A percentile compares a stretch with the other conserved stretches of the same genome.
Evolutionary conservation across 805 yeast genomes (phyloP).

Genomic region (Ogataea pini): DNA sequence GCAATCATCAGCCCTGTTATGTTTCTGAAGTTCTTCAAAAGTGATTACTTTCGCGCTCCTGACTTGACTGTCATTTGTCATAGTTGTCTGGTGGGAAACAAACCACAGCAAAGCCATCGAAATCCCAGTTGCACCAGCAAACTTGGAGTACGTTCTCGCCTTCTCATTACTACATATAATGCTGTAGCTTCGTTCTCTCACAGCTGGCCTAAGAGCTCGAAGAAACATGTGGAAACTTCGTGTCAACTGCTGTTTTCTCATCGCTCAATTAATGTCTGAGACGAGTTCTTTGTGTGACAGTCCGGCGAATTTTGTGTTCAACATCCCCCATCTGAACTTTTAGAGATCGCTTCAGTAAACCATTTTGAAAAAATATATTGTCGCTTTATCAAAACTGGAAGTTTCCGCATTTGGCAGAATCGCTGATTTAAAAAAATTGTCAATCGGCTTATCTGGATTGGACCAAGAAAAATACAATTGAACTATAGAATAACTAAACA

Average conservation of each 20-base stretch:
- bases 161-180: not conserved
- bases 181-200: not conserved
- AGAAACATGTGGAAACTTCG: too few species aligned
- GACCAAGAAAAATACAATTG: not conserved
- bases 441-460: not conserved
- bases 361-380: too few species aligned
- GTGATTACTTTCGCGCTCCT: conserved; percentile 7
- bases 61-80: not conserved
- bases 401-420: conserved; percentile 7
- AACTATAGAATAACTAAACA: not conserved
- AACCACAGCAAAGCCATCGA: not conserved
- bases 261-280: too few species aligned
- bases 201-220: too few species aligned
- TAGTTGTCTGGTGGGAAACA: not conserved
- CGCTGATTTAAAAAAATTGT: not conserved
- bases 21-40: conserved; percentile 42
- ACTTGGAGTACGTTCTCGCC: not conserved
- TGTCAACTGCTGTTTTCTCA: too few species aligned
- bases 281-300: too few species aligned
- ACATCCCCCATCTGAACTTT: too few species aligned
- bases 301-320: too few species aligned
- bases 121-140: not conserved
- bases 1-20: conserved; percentile 60
- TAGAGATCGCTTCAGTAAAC: too few species aligned
- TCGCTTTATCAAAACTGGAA: conserved; percentile 15